Evolutionary conservation across 2,329 filamentous ascomycete species (phyloP), one percentile per base, ranked within the genome.

Genomic region (Polychaeton citri): DNA sequence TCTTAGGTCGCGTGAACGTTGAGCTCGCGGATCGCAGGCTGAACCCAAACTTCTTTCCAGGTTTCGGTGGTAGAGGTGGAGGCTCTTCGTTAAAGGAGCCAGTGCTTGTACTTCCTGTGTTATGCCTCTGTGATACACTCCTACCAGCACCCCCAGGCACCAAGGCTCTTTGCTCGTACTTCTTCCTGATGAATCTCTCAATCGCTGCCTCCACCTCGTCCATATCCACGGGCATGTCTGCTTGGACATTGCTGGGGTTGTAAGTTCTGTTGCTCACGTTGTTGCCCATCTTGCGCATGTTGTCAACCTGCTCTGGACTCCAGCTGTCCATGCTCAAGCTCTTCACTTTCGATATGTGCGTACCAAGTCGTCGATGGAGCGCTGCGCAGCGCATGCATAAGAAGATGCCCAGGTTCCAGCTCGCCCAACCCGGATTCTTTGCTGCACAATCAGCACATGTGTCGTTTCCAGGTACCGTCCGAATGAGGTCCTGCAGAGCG

Each of bases 241-340:
- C 79, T 50, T 78, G 81, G 49, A 81, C 74, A 60, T 83, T 86
- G 48, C 81, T 74, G 19, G 90, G 81, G 54, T 98, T 98, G 64
- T 85, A 95, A 39, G 76, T 74, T 57, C 81, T 79, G 66, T 98
- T 98, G 38, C 85, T 92, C 28, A 76, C 71, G 33, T 69, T 62
- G 55, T 98, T 98, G 52, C 90, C 90, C 50, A 85, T 79, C 53
- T 80, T 81, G 64, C 83, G 90, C 90, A 98, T 98, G 53, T 80
- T 88, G 84, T 98, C 90, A 44, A 98, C 87, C 64, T 98, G 90
- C 42, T 96, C 90, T 53, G 80, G 79, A 33, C 82, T 78, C 90
- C 90, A 98, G 48, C 81, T 90, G 62, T 98, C 90, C 87, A 98
- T 96, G 60, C 82, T 96, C 64, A 98, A 63, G 24, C 87, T 96